Evolutionary conservation across 495 filamentous ascomycete species (phyloP).

Genomic region (Trichoderma orchidacearum): DNA sequence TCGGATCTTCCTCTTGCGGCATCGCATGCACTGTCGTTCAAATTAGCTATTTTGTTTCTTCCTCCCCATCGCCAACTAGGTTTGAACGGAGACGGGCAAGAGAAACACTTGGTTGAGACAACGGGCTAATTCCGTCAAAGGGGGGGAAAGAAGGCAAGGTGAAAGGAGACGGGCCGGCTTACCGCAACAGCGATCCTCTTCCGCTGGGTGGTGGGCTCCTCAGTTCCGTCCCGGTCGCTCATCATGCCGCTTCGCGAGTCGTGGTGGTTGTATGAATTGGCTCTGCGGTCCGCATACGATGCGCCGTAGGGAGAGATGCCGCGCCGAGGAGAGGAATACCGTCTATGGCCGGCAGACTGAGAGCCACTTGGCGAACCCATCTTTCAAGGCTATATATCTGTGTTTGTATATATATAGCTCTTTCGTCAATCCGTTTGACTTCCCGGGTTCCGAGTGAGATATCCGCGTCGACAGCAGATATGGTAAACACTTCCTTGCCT

Average conservation of each 20-base stretch:
- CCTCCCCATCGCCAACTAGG: too few species aligned
- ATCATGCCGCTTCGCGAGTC: slow-evolving; percentile 17
- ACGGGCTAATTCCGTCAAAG: neutral
- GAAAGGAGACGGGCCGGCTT: slow-evolving; percentile 17
- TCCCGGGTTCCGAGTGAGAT: too few species aligned
- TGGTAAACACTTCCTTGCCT: too few species aligned
- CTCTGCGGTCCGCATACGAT: slow-evolving; percentile 19
- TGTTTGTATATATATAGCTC: neutral
- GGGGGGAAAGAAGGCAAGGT: neutral
- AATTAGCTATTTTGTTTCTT: slow-evolving; percentile 4
- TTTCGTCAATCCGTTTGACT: neutral
- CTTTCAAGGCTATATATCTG: neutral
- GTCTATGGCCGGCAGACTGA: neutral
- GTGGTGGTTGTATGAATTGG: slow-evolving; percentile 16
- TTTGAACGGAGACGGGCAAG: too few species aligned
- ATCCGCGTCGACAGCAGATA: too few species aligned
- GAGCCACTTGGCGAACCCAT: neutral
- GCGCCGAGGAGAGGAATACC: neutral
- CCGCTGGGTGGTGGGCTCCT: slow-evolving; percentile 28
- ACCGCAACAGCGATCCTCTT: slow-evolving; percentile 60
- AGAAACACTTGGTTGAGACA: too few species aligned
- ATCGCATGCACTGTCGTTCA: slow-evolving; percentile 62
- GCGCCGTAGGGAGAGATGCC: neutral
- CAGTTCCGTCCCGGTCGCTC: slow-evolving; percentile 24
- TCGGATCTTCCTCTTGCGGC: slow-evolving; percentile 88